A percentile compares a stretch with the other conserved stretches of the same genome.
phyloP scores from a whole-genome alignment of 140 eudicot genomes.

The Eryngium alpinum region DNA sequence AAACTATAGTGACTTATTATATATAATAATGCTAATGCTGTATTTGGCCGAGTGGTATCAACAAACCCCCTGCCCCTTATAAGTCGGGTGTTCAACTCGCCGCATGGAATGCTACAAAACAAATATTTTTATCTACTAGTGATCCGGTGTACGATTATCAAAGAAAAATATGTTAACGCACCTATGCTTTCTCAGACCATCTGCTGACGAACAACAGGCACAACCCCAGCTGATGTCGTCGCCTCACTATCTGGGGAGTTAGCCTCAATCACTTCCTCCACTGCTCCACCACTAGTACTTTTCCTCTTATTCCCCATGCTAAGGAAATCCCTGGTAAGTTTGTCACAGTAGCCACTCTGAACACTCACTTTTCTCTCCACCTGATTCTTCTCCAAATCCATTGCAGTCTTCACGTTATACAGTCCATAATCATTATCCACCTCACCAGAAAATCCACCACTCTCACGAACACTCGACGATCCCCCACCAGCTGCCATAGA shows the following conservation, averaged over 20 bases:
- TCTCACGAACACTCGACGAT: background rate
- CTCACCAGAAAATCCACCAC: background rate
- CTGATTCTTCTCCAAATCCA: background rate
- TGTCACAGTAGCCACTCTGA: conserved; percentile 21
- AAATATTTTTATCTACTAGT: too few species aligned
- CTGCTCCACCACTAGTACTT: conserved; percentile 26
- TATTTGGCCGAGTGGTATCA: too few species aligned
- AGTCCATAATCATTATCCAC: background rate
- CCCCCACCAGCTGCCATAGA: conserved; percentile 30
- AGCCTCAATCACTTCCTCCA: background rate
- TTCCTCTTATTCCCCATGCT: conserved; percentile 46
- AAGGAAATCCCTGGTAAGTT: conserved; percentile 54
- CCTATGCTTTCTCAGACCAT: background rate
- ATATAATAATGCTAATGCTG: too few species aligned
- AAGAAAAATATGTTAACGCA: too few species aligned
- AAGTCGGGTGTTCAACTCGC: too few species aligned
- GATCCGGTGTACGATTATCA: too few species aligned
- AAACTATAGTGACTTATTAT: too few species aligned
- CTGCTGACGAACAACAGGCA: background rate
- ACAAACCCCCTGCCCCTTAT: too few species aligned
- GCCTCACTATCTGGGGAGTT: background rate
- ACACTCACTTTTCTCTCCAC: conserved; percentile 18
- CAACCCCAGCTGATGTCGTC: background rate
- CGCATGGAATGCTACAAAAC: too few species aligned
- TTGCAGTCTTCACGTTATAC: background rate